Evolutionary conservation across 176 grass and related monocot species (phyloP), one percentile per base, ranked within the genome.

Genomic region (Aegilops longissima): DNA sequence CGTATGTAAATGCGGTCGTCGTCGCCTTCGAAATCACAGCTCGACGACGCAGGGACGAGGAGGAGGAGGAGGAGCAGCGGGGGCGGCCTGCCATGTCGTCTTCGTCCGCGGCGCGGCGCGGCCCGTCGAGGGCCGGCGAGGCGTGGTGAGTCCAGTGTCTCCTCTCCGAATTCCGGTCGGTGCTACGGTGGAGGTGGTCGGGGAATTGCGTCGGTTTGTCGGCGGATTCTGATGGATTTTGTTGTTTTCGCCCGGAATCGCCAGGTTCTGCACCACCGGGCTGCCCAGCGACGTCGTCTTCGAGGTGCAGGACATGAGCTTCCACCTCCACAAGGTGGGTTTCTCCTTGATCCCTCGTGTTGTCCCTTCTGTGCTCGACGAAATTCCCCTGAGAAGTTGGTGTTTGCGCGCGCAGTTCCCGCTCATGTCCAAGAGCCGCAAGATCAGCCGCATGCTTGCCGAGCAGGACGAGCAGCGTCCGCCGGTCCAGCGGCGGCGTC

Each of bases 191-290:
- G 1, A 31, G 16, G 14, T 38, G 34, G 21, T 13, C 30, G 27
- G 25, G 13, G 64, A 70, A 80, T 87, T 80, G 12, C 10, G 40
- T 52, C 9, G 40, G 40, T 42, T 85, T 61, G 3, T 8, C 51
- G 3, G 44, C 8, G 38, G 8, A 35, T 9, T 77, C 36, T 84
- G 17, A 51, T 76, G 73, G 74, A 31, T 77, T 75, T 40, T 23
- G 20, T 8, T 86, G 47, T 17, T 73, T 54, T 54, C 16, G 51
- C 45, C 45, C 12, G 45, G 45, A 49, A 49, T 49, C 45, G 45
- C 17, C 76, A 98, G 97, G 97, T 98, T 98, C 87, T 98, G 97
- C 85, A 98, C 94, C 80, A 96, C 97, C 24, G 97, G 97, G 80
- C 80, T 98, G 45, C 97, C 94, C 31, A 96, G 93, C 84, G 97